A percentile compares a stretch with the other conserved stretches of the same genome.
Conservation (phyloP, 345 rosid genomes). For the Brassica rapa region DNA sequence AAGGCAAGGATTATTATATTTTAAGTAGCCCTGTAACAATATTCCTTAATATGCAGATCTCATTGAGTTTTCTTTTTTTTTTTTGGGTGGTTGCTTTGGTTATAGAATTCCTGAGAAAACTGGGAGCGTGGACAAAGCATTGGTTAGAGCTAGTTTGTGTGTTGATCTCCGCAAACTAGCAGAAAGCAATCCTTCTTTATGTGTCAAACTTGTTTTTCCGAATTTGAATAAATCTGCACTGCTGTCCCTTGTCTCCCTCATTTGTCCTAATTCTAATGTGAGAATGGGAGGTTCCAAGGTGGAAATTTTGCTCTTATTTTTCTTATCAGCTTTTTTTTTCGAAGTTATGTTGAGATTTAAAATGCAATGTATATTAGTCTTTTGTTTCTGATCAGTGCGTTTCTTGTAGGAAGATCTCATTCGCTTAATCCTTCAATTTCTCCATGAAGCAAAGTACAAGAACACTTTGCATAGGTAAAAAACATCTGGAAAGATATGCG, state of each 20-base stretch:
- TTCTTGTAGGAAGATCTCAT: constrained; percentile 48
- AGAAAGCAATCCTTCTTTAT: constrained; percentile 34
- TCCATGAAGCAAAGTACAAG: constrained; percentile 43
- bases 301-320: neutral
- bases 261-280: constrained; percentile 28
- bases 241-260: constrained; percentile 35
- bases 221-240: constrained; percentile 22
- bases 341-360: constrained; percentile 5
- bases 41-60: neutral
- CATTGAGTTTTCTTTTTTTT: neutral
- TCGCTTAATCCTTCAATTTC: constrained; percentile 47
- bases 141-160: constrained; percentile 32
- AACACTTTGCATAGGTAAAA: constrained; percentile 44
- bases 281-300: constrained; percentile 35
- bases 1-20: constrained; percentile 42
- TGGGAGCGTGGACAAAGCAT: constrained; percentile 30
- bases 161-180: constrained; percentile 31
- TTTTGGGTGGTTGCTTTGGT: constrained; percentile 9
- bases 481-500: constrained; percentile 3
- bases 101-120: constrained; percentile 22
- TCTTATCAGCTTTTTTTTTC: neutral
- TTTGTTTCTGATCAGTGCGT: constrained; percentile 33
- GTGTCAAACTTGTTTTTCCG: constrained; percentile 30
- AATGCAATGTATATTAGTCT: neutral
- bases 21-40: neutral